These are phyloP conservation scores for Auricularia sp. DNA, from an alignment of 768 basidiomycete species.

Conservation along the genomic window DNA sequence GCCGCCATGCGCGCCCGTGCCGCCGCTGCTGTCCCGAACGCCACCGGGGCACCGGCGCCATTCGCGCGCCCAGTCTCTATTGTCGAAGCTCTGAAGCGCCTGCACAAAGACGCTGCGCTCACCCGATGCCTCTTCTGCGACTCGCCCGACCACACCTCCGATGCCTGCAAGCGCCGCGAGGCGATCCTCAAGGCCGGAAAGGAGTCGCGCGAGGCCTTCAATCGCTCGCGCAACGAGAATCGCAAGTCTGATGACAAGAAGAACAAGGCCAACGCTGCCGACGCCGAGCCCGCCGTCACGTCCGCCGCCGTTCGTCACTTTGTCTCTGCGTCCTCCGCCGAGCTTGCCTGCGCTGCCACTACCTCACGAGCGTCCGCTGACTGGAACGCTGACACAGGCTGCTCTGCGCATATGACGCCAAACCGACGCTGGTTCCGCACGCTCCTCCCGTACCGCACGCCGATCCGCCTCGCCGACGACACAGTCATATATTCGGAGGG, in stretches of 20 bases:
- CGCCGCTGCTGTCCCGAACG: background rate
- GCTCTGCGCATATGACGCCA: slow-evolving; percentile 25
- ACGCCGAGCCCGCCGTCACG: background rate
- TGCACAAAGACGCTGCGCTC: background rate
- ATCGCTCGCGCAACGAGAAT: background rate
- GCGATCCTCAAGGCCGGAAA: background rate
- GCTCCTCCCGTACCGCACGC: slow-evolving; percentile 11
- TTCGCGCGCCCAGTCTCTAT: background rate
- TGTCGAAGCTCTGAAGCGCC: background rate
- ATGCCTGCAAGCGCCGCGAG: background rate
- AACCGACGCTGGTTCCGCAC: slow-evolving; percentile 20
- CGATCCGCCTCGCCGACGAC: slow-evolving; percentile 18
- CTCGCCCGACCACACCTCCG: background rate
- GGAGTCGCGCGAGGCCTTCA: background rate
- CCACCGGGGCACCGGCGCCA: no score
- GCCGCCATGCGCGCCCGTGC: background rate
- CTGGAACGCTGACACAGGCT: slow-evolving; percentile 24
- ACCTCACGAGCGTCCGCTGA: background rate
- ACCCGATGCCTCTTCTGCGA: background rate
- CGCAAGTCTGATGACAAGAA: background rate
- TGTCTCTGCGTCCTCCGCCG: background rate
- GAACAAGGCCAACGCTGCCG: background rate
- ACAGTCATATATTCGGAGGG: slow-evolving; percentile 16
- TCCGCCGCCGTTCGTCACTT: background rate
- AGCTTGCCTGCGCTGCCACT: background rate